Percentiles rank a stretch among this genome's conserved stretches.
These are phyloP conservation scores for Leonotis leonurus DNA, from an alignment of 257 asterid species.

Conservation along the genomic window DNA sequence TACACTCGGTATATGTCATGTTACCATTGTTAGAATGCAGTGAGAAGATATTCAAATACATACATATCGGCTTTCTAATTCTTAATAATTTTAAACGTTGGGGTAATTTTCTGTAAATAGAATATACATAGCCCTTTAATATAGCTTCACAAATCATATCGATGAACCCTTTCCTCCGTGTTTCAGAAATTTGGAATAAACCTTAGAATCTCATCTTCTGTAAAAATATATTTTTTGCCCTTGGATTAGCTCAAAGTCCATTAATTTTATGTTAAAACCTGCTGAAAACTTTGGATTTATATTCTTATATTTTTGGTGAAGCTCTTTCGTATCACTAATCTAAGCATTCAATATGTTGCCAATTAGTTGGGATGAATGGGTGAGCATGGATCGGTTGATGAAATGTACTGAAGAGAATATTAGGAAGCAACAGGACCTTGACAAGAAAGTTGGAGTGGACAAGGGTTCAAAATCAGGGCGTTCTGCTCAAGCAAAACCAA, in stretches of 20 bases:
- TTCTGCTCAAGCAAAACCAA: constrained; percentile 64
- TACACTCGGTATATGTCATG: background rate
- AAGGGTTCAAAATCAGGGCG: constrained; percentile 67
- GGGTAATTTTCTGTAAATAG: background rate
- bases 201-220: background rate
- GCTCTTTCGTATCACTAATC: constrained; percentile 16
- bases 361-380: constrained; percentile 99
- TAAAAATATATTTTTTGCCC: background rate
- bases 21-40: background rate
- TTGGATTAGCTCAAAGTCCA: background rate
- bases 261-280: constrained; percentile 1
- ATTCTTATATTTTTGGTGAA: too few species aligned
- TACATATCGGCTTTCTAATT: background rate
- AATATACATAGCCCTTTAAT: constrained; percentile 3
- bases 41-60: background rate
- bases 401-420: constrained; percentile 71
- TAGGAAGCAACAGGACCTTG: constrained; percentile 70
- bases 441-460: constrained; percentile 71
- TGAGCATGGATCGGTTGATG: constrained; percentile 75
- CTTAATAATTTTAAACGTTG: background rate
- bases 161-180: background rate
- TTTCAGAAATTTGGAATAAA: background rate
- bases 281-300: background rate
- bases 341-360: constrained; percentile 22
- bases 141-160: constrained; percentile 1